Conservation (phyloP, 2,329 filamentous ascomycete genomes). For the Fusarium nurragi region DNA sequence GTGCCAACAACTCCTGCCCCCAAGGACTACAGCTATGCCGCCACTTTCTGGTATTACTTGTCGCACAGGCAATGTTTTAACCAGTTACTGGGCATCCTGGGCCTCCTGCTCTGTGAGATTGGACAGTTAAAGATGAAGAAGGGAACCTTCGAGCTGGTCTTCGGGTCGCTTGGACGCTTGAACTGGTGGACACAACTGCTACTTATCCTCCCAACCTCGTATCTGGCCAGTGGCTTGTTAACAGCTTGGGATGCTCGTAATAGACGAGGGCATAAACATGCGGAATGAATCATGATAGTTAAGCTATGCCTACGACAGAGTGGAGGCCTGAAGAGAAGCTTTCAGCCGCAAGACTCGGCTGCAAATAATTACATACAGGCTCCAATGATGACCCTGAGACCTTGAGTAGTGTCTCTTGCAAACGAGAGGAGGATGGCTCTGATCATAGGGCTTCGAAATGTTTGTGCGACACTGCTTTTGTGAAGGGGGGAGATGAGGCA, state of each 20-base stretch:
- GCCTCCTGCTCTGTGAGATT: not conserved
- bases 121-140: not conserved
- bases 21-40: not conserved
- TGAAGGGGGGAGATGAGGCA: not conserved
- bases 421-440: not conserved
- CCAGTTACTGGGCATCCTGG: not conserved
- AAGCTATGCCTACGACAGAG: not conserved
- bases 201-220: not conserved
- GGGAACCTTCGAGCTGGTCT: not conserved
- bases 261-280: not conserved
- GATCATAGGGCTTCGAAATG: not conserved
- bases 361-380: not conserved
- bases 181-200: not conserved
- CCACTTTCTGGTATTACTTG: conserved; percentile 2
- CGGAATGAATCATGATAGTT: not conserved
- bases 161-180: not conserved
- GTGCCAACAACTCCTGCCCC: not conserved
- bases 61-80: conserved; percentile 7
- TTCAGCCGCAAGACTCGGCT: not conserved
- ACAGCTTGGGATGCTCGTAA: not conserved
- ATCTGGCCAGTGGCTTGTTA: not conserved
- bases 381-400: not conserved
- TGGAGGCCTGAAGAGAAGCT: not conserved
- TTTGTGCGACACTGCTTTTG: not conserved
- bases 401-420: not conserved